These are phyloP conservation scores for Lodderomyces elongisporus DNA, from an alignment of 1,139 yeast species.

Conservation along the genomic window DNA sequence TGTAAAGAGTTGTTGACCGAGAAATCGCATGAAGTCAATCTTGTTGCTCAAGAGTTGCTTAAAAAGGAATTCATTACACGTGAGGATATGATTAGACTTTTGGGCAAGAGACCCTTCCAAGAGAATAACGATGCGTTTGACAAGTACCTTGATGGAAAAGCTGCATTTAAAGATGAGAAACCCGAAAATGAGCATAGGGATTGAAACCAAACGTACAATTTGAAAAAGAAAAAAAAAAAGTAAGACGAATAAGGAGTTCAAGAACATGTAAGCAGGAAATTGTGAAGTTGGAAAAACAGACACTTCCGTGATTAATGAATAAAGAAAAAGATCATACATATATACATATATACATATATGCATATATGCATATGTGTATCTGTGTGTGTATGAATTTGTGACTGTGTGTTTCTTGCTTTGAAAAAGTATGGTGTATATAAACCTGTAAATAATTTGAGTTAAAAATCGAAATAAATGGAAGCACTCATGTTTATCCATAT, in stretches of 20 bases:
- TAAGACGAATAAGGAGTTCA: constrained; percentile 1
- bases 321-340: background rate
- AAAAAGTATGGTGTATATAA: too few relatives aligned
- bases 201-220: too few relatives aligned
- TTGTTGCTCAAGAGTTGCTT: constrained; percentile 81
- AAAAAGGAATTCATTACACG: constrained; percentile 82
- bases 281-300: too few relatives aligned
- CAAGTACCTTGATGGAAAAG: constrained; percentile 56
- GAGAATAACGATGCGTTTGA: constrained; percentile 92
- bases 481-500: too few relatives aligned
- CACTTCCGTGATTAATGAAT: too few relatives aligned
- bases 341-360: background rate
- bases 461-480: too few relatives aligned
- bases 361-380: background rate
- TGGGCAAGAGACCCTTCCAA: constrained; percentile 88
- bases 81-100: constrained; percentile 80
- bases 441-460: too few relatives aligned
- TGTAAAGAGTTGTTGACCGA: constrained; percentile 68
- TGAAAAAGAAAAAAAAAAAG: constrained; percentile 2
- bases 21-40: constrained; percentile 67
- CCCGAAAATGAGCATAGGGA: constrained; percentile 23
- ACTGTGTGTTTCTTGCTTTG: too few relatives aligned
- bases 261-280: background rate
- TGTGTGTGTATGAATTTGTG: too few relatives aligned
- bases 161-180: constrained; percentile 26